Evolutionary conservation across 352 stramenopile genomes (phyloP), one percentile per base, ranked within the genome.

Genomic region (Blastocystis sp.): DNA sequence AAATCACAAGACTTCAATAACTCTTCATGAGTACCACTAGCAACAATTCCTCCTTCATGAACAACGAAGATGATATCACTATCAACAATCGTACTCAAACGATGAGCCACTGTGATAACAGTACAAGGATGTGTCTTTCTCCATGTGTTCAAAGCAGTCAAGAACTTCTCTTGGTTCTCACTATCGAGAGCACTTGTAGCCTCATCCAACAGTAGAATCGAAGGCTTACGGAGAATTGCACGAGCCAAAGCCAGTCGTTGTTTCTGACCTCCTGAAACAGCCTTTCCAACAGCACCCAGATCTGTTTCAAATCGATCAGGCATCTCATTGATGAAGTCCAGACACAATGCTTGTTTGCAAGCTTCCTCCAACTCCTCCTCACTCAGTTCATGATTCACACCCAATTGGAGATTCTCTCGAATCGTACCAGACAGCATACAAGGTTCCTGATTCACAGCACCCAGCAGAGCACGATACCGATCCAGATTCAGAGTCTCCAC

Each of bases 361-460:
- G 90, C 91, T 5, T 92, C 88, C 16, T 91, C 85, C 9, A 97
- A 91, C 52, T 96, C 92, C 6, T 92, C 91, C n/a, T 91, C 89
- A 27, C 85, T 93, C 35, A 93, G 92, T 73, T 89, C 88, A 46
- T 89, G 89, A 66, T 88, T 90, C 43, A 93, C 93, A 88, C 95
- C 91, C 0, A 89, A 89, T 52, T 93, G 90, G 88, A 96, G 92
- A 65, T 94, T 94, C 78, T 92, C 91, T 42, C 91, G 83, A 74
- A 92, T 92, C n/a, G 89, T 91, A 77, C 88, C 91, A 24, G 91
- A 89, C 75, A 98, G 97, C 12, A 98, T 89, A 21, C 90, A 89
- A 9, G 94, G 94, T 89, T 97, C 94, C 83, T 98, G 95, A 0
- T 89, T 90, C 3, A 98, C 94, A 63, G 93, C 91, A 19, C 93